Evolutionary conservation across 148 eudicot genomes (phyloP), one percentile per base, ranked within the genome.

Genomic region (Vaccinium darrowii): DNA sequence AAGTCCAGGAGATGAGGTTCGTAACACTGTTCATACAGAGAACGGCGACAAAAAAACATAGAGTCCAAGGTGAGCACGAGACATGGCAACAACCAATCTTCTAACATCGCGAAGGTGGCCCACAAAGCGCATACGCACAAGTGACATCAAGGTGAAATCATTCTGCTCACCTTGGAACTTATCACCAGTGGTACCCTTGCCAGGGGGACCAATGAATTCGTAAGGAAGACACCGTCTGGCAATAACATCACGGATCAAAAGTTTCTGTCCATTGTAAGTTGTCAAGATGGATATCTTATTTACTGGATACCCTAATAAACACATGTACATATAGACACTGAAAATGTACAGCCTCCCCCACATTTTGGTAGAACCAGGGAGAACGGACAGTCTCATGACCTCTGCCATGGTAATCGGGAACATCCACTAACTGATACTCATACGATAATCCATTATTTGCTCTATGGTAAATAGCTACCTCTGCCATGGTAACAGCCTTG

Each of bases 141-240:
- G 97, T 13, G 99, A 96, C 71, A 96, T 74, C 74, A 96, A 86
- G 85, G 95, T 94, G 67, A 92, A 92, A 87, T 96, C 98, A 90
- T 96, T 96, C 69, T 95, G 99, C 85, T 96, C 98, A 88, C 99
- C 99, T 89, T 96, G 99, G 91, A 96, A 96, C 90, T 96, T 96
- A 88, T 96, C 99, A 80, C 95, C 99, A 77, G 99, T 96, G 73
- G 99, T 50, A 60, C 95, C 97, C 99, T 96, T 30, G 33, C 33
- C 33, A 30, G 33, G 33, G 33, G 33, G 33, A 30, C 33, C 33
- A 30, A 30, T 30, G 33, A 30, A 30, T 30, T 30, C 33, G 1
- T 30, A 30, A 30, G 33, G 33, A 30, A 30, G 33, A 30, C 33
- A 30, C 33, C 33, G 33, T 30, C 33, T 30, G 33, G 33, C 93